A percentile compares a stretch with the other conserved stretches of the same genome.
Conservation (phyloP, 192 early-diverging fungal species). For the Coemansia sp. region DNA sequence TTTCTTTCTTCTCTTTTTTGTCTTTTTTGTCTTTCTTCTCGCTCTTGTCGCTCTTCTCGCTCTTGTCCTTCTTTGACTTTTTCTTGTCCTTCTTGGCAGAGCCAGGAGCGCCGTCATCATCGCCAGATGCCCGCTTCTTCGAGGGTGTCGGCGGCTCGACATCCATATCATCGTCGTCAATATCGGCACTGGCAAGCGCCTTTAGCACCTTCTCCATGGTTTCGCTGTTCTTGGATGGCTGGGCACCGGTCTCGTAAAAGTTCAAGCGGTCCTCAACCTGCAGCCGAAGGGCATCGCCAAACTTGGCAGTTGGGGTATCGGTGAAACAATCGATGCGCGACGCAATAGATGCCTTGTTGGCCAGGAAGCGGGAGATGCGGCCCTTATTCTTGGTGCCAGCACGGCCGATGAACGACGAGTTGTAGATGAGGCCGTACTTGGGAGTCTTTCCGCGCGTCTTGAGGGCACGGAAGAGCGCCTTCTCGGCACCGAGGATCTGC, state of each 20-base stretch:
- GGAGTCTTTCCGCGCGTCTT: conserved; percentile 97
- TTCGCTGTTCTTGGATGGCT: conserved; percentile 88
- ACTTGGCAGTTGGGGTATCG: conserved; percentile 82
- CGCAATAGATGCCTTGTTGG: conserved; percentile 98
- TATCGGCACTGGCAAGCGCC: conserved; percentile 63
- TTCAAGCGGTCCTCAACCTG: conserved; percentile 96
- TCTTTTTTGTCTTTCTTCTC: conserved; percentile 58
- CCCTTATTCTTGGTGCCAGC: conserved; percentile 97
- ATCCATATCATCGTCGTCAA: conserved; percentile 57
- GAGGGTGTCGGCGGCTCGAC: conserved; percentile 18
- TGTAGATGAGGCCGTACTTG: conserved; percentile 97
- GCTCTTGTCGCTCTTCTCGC: conserved; percentile 38
- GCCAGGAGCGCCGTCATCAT: conserved; percentile 33
- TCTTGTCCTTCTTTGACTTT: conserved; percentile 18
- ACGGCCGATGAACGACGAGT: conserved; percentile 93
- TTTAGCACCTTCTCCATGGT: conserved; percentile 86
- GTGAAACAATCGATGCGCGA: conserved; percentile 96
- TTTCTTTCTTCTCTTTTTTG: conserved; percentile 59
- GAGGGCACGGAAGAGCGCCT: conserved; percentile 96
- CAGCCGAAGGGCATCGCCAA: conserved; percentile 87
- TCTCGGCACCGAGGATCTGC: conserved; percentile 97
- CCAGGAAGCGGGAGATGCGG: conserved; percentile 94
- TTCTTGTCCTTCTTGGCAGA: conserved; percentile 47
- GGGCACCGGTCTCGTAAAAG: conserved; percentile 90
- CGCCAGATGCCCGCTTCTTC: conserved; percentile 55